Conservation (phyloP, 805 yeast genomes). For the Lachancea nothofagi region DNA sequence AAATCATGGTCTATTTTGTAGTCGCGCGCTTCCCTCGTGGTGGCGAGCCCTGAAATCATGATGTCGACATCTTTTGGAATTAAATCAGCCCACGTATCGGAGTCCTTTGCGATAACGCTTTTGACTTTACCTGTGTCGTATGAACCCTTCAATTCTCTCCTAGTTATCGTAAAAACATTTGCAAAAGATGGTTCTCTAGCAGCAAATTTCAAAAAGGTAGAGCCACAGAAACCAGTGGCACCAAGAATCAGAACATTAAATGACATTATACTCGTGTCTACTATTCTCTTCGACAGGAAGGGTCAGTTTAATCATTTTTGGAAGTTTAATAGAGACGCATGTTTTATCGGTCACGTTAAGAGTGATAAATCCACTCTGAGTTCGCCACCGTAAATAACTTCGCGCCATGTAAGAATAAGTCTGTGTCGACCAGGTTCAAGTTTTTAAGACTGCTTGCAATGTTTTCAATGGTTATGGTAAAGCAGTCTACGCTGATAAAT, state of each 20-base stretch:
- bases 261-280: no score
- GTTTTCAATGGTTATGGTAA: no score
- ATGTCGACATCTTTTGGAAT: conserved; percentile 37
- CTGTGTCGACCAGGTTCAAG: no score
- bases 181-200: conserved; percentile 34
- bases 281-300: no score
- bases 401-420: no score
- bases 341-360: no score
- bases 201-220: conserved; percentile 45
- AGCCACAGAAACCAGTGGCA: conserved; percentile 76
- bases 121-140: conserved; percentile 28
- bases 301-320: no score
- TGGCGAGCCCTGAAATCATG: conserved; percentile 66
- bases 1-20: conserved; percentile 68
- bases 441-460: no score
- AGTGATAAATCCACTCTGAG: no score
- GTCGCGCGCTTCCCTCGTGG: conserved; percentile 71
- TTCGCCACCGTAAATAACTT: no score
- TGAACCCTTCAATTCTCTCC: conserved; percentile 38
- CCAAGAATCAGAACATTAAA: conserved; percentile 47
- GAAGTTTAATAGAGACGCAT: no score
- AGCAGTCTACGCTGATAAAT: no score
- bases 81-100: conserved; percentile 45
- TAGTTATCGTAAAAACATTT: conserved; percentile 44
- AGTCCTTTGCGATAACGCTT: conserved; percentile 41